phyloP scores from a whole-genome alignment of 164 flowering plant genomes.

The Cinnamomum chago region DNA sequence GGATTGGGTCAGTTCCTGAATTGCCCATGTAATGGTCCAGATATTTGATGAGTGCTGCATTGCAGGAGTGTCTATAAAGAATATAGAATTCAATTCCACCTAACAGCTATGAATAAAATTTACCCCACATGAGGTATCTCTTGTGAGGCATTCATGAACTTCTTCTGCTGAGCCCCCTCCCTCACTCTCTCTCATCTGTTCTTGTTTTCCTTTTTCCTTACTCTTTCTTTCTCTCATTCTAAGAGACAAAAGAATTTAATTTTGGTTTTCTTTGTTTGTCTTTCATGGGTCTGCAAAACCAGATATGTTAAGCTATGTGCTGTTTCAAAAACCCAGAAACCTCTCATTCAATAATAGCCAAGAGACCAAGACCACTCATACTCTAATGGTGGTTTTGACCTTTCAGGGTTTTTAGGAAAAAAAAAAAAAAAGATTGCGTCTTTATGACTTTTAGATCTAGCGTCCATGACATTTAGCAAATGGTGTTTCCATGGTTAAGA shows the following conservation, averaged over 20 bases:
- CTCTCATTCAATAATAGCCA: neutral
- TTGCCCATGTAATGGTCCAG: too few species aligned
- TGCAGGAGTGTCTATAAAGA: too few species aligned
- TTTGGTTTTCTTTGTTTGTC: conserved; percentile 20
- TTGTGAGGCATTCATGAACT: too few species aligned
- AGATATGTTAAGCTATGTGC: conserved; percentile 22
- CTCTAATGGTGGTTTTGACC: conserved; percentile 3
- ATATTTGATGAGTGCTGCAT: too few species aligned
- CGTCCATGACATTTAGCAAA: neutral
- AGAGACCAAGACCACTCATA: conserved; percentile 1
- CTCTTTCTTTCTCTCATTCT: neutral
- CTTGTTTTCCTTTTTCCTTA: neutral
- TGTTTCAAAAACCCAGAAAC: neutral
- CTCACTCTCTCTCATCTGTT: neutral
- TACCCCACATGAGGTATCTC: neutral
- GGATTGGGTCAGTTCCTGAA: too few species aligned
- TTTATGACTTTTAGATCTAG: neutral
- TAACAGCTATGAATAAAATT: neutral
- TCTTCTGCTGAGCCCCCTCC: neutral
- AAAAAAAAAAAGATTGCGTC: neutral
- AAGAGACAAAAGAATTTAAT: conserved; percentile 2
- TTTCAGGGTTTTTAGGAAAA: neutral
- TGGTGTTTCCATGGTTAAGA: neutral
- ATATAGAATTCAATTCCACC: neutral
- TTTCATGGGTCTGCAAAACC: conserved; percentile 20